A percentile compares a stretch with the other conserved stretches of the same genome.
Evolutionary conservation across 2,329 filamentous ascomycete species (phyloP).

Genomic region (Cercospora zeae-maydis): DNA sequence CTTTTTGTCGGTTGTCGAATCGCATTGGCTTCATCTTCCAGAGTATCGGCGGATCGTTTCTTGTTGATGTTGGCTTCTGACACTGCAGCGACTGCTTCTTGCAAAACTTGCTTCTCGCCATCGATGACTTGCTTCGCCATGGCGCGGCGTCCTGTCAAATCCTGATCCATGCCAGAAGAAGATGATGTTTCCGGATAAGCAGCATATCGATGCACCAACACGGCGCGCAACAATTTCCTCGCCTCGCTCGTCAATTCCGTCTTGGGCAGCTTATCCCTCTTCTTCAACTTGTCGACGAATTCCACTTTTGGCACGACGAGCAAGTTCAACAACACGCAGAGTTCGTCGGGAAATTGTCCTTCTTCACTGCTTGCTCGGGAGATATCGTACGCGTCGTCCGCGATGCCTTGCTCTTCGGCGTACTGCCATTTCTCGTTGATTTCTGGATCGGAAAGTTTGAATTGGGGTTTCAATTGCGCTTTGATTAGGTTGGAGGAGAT

Average conservation of each 20-base stretch:
- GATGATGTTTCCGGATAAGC: conserved; percentile 48
- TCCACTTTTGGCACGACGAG: conserved; percentile 42
- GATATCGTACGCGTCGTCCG: conserved; percentile 71
- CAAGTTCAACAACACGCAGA: conserved; percentile 44
- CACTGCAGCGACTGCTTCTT: conserved; percentile 45
- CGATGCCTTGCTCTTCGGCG: conserved; percentile 59
- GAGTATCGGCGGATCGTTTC: conserved; percentile 25
- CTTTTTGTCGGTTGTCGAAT: conserved; percentile 23
- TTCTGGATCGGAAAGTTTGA: conserved; percentile 19
- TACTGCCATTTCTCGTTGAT: conserved; percentile 42
- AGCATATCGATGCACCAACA: conserved; percentile 41
- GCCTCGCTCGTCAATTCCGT: conserved; percentile 34
- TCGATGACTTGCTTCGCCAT: conserved; percentile 67
- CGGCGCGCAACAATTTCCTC: conserved; percentile 40
- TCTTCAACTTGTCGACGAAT: conserved; percentile 42
- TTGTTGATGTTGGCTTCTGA: conserved; percentile 18
- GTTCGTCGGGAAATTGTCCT: conserved; percentile 41
- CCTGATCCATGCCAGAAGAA: conserved; percentile 39
- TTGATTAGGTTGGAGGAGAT: conserved; percentile 61
- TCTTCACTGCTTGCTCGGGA: conserved; percentile 32
- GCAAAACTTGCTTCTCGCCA: conserved; percentile 68
- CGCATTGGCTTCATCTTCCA: conserved; percentile 24
- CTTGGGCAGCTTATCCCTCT: conserved; percentile 45
- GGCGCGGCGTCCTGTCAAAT: conserved; percentile 39
- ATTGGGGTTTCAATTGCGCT: conserved; percentile 38